A percentile compares a stretch with the other conserved stretches of the same genome.
Evolutionary conservation across 805 yeast species (phyloP).

Genomic region (Sugiyamaella qingdaonensis): DNA sequence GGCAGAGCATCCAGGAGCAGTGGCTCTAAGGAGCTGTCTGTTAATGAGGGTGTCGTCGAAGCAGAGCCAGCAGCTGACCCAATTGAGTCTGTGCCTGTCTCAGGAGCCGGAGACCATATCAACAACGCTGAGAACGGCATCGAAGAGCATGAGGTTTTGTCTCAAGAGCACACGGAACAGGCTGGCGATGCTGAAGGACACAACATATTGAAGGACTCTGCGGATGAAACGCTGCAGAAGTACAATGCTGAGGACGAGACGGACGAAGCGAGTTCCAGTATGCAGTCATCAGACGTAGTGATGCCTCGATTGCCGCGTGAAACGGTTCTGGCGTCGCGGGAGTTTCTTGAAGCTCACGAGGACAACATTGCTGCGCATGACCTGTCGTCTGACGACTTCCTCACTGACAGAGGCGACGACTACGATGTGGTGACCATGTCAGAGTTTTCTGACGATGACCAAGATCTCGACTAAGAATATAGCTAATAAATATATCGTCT

Average conservation of each 20-base stretch:
- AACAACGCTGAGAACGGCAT: not conserved
- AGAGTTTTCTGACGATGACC: conserved; percentile 11
- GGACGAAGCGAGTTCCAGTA: not conserved
- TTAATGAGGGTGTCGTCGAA: not conserved
- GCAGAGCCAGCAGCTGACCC: not conserved
- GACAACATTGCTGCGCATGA: not conserved
- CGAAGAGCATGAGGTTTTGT: not conserved
- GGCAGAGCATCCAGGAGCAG: not conserved
- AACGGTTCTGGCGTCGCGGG: not conserved
- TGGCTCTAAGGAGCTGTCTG: not conserved
- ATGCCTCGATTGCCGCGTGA: conserved; percentile 5
- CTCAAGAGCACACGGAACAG: not conserved
- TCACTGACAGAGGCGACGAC: conserved; percentile 8
- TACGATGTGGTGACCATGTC: conserved; percentile 12
- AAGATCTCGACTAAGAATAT: not conserved
- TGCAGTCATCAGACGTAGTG: not conserved
- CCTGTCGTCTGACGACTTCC: not conserved
- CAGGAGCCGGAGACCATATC: not conserved
- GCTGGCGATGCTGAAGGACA: not conserved
- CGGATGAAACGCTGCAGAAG: not conserved
- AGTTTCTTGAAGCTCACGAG: not conserved
- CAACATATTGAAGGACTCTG: not conserved
- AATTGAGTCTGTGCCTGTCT: not conserved
- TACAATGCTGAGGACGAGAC: not conserved
- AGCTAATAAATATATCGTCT: not conserved